These are phyloP conservation scores for Orbilia blumenaviensis DNA, from an alignment of 2,329 filamentous ascomycete genomes.

Conservation along the genomic window DNA sequence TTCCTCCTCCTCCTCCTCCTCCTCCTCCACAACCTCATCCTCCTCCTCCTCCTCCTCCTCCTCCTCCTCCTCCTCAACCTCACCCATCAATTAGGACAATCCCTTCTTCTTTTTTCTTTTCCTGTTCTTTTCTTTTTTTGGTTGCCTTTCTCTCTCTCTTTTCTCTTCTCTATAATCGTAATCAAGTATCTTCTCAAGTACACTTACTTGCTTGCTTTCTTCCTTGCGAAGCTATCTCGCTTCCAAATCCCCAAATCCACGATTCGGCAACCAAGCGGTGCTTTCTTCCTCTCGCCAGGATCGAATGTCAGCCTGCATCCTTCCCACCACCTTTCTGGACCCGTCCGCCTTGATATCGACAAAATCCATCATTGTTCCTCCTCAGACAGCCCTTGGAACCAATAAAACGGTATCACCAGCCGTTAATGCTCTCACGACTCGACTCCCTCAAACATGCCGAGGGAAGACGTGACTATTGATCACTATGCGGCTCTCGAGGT, in stretches of 20 bases:
- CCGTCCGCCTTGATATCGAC: neutral
- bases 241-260: neutral
- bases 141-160: neutral
- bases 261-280: neutral
- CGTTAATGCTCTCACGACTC: slow-evolving; percentile 22
- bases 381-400: neutral
- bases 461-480: slow-evolving; percentile 71
- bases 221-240: no score
- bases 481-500: slow-evolving; percentile 88
- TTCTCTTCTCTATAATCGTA: no score
- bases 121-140: no score
- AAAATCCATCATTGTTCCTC: neutral
- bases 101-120: no score
- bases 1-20: neutral
- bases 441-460: slow-evolving; percentile 31
- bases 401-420: neutral
- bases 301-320: slow-evolving; percentile 5
- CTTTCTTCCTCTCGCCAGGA: neutral
- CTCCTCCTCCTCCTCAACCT: no score
- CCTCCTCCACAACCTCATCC: neutral
- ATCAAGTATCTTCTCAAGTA: neutral
- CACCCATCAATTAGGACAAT: no score
- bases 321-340: neutral
- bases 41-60: neutral
- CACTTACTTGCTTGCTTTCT: neutral